Conservation (phyloP, 2,329 filamentous ascomycete species). For the Fusarium fracticaudum region DNA sequence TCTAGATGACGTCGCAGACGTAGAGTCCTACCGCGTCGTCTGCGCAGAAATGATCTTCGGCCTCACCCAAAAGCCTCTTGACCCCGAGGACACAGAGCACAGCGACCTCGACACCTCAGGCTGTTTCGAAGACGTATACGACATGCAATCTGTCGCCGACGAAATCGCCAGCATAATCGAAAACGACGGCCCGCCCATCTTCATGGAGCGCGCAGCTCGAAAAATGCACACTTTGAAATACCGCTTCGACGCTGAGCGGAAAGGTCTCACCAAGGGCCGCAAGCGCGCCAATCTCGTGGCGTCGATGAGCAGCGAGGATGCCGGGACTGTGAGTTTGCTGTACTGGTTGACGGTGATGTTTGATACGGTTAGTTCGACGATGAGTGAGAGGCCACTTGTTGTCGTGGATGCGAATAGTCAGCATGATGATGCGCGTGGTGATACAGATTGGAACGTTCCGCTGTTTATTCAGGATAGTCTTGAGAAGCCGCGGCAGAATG, state of each 20-base stretch:
- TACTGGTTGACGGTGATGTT: constrained; percentile 70
- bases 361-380: constrained; percentile 64
- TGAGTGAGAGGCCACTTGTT: constrained; percentile 51
- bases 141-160: neutral
- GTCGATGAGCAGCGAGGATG: constrained; percentile 31
- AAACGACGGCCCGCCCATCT: constrained; percentile 34
- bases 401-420: constrained; percentile 52
- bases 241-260: constrained; percentile 31
- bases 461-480: constrained; percentile 18
- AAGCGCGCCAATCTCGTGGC: neutral
- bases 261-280: constrained; percentile 7
- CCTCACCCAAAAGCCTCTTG: constrained; percentile 45
- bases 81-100: neutral
- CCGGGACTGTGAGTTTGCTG: constrained; percentile 60
- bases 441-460: constrained; percentile 9
- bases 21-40: constrained; percentile 50
- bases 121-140: neutral
- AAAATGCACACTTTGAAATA: constrained; percentile 40
- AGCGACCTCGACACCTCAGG: neutral
- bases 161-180: constrained; percentile 28
- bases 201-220: constrained; percentile 35
- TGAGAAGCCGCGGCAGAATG: constrained; percentile 8
- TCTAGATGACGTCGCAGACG: constrained; percentile 46
- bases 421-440: constrained; percentile 36
- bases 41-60: constrained; percentile 54